Percentiles rank a stretch among this genome's conserved stretches.
Evolutionary conservation across 2,329 filamentous ascomycete genomes (phyloP).

Genomic region (Huntiella moniliformis): DNA sequence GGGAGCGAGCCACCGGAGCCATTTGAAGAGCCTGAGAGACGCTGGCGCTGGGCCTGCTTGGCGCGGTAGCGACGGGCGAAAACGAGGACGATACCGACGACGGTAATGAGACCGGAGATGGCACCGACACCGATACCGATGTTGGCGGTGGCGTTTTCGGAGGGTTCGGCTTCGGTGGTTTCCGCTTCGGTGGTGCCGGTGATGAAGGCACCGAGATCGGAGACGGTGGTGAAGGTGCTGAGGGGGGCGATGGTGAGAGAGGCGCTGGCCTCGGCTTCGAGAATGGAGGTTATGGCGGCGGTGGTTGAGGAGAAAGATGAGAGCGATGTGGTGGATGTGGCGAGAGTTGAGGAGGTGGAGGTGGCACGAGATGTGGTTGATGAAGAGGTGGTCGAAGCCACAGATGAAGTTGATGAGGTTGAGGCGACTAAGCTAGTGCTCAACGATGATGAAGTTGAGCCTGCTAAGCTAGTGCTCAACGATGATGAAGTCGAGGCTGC

Average conservation of each 20-base stretch:
- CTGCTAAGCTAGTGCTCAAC: not conserved
- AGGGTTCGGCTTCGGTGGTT: not conserved
- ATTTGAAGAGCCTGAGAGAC: constrained; percentile 1
- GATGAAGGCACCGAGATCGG: constrained; percentile 7
- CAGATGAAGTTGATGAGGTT: not conserved
- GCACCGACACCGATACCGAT: constrained; percentile 8
- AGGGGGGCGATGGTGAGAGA: constrained; percentile 1
- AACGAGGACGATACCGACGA: constrained; percentile 9
- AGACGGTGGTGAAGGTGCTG: constrained; percentile 4
- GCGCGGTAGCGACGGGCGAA: constrained; percentile 6
- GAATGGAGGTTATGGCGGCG: constrained; percentile 2
- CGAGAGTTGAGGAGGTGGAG: not conserved
- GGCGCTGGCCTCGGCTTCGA: not conserved
- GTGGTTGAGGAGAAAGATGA: not conserved
- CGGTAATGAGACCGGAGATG: constrained; percentile 8
- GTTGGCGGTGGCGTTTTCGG: constrained; percentile 4
- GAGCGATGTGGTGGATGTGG: not conserved
- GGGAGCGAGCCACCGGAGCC: not conserved
- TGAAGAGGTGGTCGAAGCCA: not conserved
- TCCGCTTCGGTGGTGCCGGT: constrained; percentile 6
- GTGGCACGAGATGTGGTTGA: not conserved
- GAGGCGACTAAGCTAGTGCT: not conserved
- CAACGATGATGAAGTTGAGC: not conserved
- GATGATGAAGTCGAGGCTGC: not conserved
- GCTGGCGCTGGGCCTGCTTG: not conserved